phyloP scores from a whole-genome alignment of 192 early-diverging fungal genomes.

The Backusella parvicylindrica region DNA sequence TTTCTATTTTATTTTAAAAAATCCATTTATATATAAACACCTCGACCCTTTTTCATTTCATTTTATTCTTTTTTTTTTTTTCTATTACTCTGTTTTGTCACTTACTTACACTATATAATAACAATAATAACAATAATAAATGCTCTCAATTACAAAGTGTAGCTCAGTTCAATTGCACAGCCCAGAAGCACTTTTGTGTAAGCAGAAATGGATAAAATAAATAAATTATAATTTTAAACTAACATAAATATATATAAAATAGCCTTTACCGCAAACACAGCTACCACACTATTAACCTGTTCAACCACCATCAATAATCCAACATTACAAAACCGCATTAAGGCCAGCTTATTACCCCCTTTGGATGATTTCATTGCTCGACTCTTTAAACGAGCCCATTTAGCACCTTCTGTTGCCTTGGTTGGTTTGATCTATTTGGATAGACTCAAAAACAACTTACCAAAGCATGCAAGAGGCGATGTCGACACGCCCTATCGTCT shows the following conservation, averaged over 20 bases:
- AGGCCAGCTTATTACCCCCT: constrained; percentile 1
- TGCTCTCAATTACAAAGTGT: not conserved
- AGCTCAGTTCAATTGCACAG: constrained; percentile 11
- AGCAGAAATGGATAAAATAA: not conserved
- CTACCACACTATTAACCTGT: constrained; percentile 9
- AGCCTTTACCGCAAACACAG: constrained; percentile 18
- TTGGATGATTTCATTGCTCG: constrained; percentile 22
- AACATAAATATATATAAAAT: not conserved
- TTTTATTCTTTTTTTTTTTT: not conserved
- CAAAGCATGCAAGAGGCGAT: constrained; percentile 55
- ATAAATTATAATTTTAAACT: not conserved
- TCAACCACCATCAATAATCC: constrained; percentile 10
- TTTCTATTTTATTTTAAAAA: not conserved
- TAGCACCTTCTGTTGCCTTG: constrained; percentile 27
- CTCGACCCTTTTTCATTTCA: not conserved
- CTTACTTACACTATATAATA: not conserved
- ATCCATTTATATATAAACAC: not conserved
- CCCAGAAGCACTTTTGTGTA: constrained; percentile 22
- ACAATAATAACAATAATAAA: not conserved
- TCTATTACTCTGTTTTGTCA: not conserved
- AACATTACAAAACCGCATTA: constrained; percentile 7
- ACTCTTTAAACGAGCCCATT: constrained; percentile 8
- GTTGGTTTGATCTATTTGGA: constrained; percentile 65
- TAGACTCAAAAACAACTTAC: constrained; percentile 54
- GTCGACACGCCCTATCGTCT: constrained; percentile 69